Evolutionary conservation across 2,329 filamentous ascomycete genomes (phyloP).

Genomic region (Cordyceps militaris): DNA sequence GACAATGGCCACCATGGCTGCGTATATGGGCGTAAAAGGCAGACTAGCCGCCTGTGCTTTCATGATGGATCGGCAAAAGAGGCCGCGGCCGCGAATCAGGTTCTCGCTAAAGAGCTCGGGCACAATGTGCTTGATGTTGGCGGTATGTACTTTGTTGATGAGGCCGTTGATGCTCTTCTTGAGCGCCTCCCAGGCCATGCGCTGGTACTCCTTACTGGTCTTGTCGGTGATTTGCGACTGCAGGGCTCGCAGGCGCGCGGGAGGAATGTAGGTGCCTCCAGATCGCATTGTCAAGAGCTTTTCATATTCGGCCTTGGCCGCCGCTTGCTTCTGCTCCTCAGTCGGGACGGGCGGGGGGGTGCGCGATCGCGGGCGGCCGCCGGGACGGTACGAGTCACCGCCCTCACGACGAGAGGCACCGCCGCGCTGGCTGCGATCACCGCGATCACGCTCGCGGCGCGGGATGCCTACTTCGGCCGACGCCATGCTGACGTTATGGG

Average conservation of each 20-base stretch:
- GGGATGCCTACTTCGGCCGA: conserved; percentile 38
- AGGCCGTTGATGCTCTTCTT: conserved; percentile 98
- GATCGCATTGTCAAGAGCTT: conserved; percentile 88
- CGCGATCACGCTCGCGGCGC: conserved; percentile 31
- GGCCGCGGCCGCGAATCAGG: conserved; percentile 76
- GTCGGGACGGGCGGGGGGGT: conserved; percentile 41
- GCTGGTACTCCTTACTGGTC: conserved; percentile 92
- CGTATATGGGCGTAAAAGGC: conserved; percentile 94
- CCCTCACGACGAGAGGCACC: conserved; percentile 28
- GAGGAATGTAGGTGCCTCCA: conserved; percentile 93
- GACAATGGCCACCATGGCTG: conserved; percentile 90
- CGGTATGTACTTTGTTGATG: conserved; percentile 98
- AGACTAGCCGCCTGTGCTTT: conserved; percentile 95
- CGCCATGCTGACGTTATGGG: conserved; percentile 29
- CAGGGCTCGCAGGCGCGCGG: conserved; percentile 79
- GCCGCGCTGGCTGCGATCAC: conserved; percentile 14
- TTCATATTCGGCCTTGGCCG: conserved; percentile 87
- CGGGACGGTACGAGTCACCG: conserved; percentile 44
- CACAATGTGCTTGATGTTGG: conserved; percentile 96
- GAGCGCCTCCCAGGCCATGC: conserved; percentile 97
- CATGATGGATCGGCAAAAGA: conserved; percentile 96
- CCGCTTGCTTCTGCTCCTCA: conserved; percentile 80
- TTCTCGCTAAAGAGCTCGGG: conserved; percentile 96
- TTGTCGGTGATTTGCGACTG: conserved; percentile 98
- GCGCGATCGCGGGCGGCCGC: conserved; percentile 22